Percentiles rank a stretch among this genome's conserved stretches.
Conservation (phyloP, 176 grass and related monocot species). For the Eragrostis nindensis region DNA sequence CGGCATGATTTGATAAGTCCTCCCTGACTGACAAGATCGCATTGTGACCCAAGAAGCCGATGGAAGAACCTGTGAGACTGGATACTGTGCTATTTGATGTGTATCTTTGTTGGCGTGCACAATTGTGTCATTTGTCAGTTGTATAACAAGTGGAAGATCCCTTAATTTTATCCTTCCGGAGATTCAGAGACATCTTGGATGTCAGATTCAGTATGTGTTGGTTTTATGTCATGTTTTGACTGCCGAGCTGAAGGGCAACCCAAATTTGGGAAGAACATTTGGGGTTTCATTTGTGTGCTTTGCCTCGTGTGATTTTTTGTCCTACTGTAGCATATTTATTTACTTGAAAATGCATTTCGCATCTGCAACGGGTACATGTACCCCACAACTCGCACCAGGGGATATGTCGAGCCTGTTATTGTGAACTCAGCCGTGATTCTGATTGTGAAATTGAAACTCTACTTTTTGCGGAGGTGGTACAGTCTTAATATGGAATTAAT, state of each 20-base stretch:
- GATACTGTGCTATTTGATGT: slow-evolving; percentile 47
- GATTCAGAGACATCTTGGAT: slow-evolving; percentile 22
- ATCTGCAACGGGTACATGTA: not conserved
- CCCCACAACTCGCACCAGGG: not conserved
- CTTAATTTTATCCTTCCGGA: slow-evolving; percentile 48
- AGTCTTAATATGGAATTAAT: too few species aligned
- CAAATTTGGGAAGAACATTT: not conserved
- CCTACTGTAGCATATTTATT: not conserved
- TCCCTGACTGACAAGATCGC: slow-evolving; percentile 47
- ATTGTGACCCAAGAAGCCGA: slow-evolving; percentile 46
- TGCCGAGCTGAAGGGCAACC: not conserved
- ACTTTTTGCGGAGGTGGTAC: not conserved
- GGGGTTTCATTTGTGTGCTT: not conserved
- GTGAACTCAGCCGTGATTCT: not conserved
- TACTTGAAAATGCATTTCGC: not conserved
- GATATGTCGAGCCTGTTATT: not conserved
- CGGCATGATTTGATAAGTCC: slow-evolving; percentile 54
- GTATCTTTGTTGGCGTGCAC: slow-evolving; percentile 36
- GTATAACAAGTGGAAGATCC: slow-evolving; percentile 49
- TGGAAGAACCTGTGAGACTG: slow-evolving; percentile 41
- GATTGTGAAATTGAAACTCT: not conserved
- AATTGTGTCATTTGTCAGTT: slow-evolving; percentile 56
- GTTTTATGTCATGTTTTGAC: not conserved
- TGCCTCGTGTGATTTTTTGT: too few species aligned
- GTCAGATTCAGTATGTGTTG: slow-evolving; percentile 7